Conservation (phyloP, 345 rosid genomes). For the Ceriops decandra region DNA sequence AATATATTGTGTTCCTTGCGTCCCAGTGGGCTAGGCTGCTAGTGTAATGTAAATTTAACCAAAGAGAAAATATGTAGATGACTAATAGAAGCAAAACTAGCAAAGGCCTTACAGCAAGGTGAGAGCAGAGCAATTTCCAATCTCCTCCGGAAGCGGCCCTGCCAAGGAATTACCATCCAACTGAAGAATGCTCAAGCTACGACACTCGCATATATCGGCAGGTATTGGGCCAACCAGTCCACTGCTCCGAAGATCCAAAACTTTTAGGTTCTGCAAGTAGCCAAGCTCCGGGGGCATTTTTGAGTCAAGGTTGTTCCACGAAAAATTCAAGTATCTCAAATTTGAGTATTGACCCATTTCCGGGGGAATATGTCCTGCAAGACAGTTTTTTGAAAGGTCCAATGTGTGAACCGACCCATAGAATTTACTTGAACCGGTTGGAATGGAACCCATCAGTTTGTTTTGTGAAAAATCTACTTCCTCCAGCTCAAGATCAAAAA, state of each 20-base stretch:
- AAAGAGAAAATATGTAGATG: neutral
- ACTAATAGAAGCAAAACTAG: neutral
- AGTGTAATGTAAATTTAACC: neutral
- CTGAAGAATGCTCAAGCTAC: constrained; percentile 66
- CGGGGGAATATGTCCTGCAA: constrained; percentile 54
- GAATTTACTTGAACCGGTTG: constrained; percentile 53
- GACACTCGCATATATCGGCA: constrained; percentile 60
- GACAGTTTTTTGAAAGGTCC: constrained; percentile 68
- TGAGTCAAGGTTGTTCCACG: constrained; percentile 69
- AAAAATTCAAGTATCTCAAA: constrained; percentile 65
- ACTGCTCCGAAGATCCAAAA: constrained; percentile 63
- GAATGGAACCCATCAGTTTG: constrained; percentile 55
- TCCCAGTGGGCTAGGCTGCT: neutral
- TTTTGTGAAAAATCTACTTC: constrained; percentile 72
- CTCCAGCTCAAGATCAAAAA: constrained; percentile 65
- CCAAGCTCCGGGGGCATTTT: constrained; percentile 69
- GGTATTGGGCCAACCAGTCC: constrained; percentile 61
- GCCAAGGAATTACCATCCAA: constrained; percentile 67
- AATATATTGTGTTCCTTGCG: no score
- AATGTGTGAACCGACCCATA: constrained; percentile 46
- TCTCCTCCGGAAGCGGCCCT: constrained; percentile 67
- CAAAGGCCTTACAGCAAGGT: constrained; percentile 57
- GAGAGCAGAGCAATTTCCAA: constrained; percentile 78
- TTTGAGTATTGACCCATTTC: constrained; percentile 59
- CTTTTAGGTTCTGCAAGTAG: constrained; percentile 53